Percentiles rank a stretch among this genome's conserved stretches.
Evolutionary conservation across 345 rosid species (phyloP).

Genomic region (Salix exigua): DNA sequence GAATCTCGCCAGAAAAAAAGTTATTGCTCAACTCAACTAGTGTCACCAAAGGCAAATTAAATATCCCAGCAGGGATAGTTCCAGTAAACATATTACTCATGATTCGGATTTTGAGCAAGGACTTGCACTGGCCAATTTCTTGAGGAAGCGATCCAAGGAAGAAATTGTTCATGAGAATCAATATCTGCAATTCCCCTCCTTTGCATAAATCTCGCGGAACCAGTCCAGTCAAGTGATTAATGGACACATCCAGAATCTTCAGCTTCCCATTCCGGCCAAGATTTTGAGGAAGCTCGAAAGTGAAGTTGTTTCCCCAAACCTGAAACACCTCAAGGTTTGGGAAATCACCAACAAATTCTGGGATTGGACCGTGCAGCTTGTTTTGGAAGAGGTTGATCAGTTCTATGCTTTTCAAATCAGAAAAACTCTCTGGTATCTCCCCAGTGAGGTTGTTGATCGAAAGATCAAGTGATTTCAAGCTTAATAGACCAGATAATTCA

Average conservation of each 20-base stretch:
- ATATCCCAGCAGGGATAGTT: slow-evolving; percentile 64
- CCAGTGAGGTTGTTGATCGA: slow-evolving; percentile 63
- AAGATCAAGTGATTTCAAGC: slow-evolving; percentile 70
- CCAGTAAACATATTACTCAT: slow-evolving; percentile 54
- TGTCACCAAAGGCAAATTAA: slow-evolving; percentile 42
- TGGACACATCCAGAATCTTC: slow-evolving; percentile 50
- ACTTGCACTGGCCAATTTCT: slow-evolving; percentile 62
- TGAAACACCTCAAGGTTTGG: slow-evolving; percentile 62
- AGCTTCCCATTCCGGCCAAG: slow-evolving; percentile 72
- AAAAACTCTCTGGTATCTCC: slow-evolving; percentile 64
- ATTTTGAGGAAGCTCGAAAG: slow-evolving; percentile 52
- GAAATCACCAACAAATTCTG: slow-evolving; percentile 58
- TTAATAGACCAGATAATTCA: slow-evolving; percentile 56
- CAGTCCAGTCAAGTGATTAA: slow-evolving; percentile 65
- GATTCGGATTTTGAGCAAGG: slow-evolving; percentile 51
- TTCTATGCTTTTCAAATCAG: slow-evolving; percentile 40
- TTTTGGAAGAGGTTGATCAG: slow-evolving; percentile 64
- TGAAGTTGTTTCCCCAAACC: slow-evolving; percentile 80
- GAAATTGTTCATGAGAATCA: slow-evolving; percentile 65
- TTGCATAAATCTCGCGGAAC: slow-evolving; percentile 67
- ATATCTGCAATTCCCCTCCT: slow-evolving; percentile 46
- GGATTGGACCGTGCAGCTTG: slow-evolving; percentile 60
- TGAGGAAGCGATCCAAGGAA: slow-evolving; percentile 71
- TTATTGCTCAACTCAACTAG: slow-evolving; percentile 59
- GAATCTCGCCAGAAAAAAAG: slow-evolving; percentile 68